Percentiles rank a stretch among this genome's conserved stretches.
Evolutionary conservation across 371 early-diverging fungal species (phyloP).

Genomic region (Lichtheimia ramosa): DNA sequence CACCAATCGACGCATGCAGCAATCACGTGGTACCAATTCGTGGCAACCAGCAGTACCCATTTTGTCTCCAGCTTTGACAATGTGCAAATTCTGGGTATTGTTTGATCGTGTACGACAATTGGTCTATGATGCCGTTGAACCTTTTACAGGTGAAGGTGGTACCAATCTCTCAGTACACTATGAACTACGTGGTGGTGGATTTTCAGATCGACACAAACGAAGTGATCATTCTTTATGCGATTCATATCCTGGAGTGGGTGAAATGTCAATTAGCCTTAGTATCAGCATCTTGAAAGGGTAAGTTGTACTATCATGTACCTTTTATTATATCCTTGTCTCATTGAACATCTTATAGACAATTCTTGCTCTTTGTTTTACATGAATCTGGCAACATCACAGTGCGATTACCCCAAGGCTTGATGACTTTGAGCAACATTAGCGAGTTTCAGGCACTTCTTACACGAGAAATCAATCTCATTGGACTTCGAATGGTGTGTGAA

Average conservation of each 20-base stretch:
- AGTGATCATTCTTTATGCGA: slow-evolving; percentile 12
- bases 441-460: slow-evolving; percentile 45
- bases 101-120: slow-evolving; percentile 43
- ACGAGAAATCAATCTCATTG: slow-evolving; percentile 47
- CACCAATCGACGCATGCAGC: neutral
- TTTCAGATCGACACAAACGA: slow-evolving; percentile 3
- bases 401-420: slow-evolving; percentile 39
- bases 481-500: slow-evolving; percentile 41
- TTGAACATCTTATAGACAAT: slow-evolving; percentile 1
- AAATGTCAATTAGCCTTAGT: slow-evolving; percentile 27
- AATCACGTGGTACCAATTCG: neutral
- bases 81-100: slow-evolving; percentile 42
- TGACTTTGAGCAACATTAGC: slow-evolving; percentile 38
- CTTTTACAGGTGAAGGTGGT: slow-evolving; percentile 33
- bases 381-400: slow-evolving; percentile 41
- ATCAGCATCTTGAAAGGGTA: slow-evolving; percentile 46
- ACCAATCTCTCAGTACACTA: slow-evolving; percentile 37
- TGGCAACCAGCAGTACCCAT: slow-evolving; percentile 24
- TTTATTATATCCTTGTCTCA: neutral
- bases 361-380: slow-evolving; percentile 18
- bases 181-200: slow-evolving; percentile 10
- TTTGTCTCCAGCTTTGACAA: slow-evolving; percentile 32
- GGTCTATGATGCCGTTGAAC: slow-evolving; percentile 27
- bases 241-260: slow-evolving; percentile 32
- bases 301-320: neutral